Conservation (phyloP, 257 asterid genomes). For the Ajuga chamaepitys region DNA sequence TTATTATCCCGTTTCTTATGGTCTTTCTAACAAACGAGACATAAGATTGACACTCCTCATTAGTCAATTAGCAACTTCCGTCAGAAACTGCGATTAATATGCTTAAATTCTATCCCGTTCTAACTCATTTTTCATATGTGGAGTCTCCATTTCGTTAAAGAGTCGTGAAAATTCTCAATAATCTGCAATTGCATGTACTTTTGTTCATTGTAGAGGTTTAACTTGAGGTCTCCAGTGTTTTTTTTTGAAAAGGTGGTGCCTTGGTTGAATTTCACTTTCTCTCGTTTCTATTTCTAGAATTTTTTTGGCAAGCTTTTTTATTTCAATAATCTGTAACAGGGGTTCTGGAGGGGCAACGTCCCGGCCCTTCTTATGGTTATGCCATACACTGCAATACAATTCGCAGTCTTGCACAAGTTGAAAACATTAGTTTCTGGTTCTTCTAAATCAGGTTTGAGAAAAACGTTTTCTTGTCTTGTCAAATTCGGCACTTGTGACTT, state of each 20-base stretch:
- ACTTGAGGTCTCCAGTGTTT: too few species aligned
- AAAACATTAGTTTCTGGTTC: slow-evolving; percentile 85
- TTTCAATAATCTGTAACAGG: slow-evolving; percentile 27
- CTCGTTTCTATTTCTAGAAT: neutral
- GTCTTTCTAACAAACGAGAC: neutral
- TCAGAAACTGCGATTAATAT: neutral
- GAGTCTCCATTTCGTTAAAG: neutral
- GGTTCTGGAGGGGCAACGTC: slow-evolving; percentile 96
- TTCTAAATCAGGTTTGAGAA: slow-evolving; percentile 64
- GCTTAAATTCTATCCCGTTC: neutral
- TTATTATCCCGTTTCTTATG: too few species aligned
- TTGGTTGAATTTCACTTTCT: neutral
- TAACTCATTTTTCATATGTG: neutral
- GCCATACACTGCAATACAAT: slow-evolving; percentile 98
- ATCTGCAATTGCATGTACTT: too few species aligned
- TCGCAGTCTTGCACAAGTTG: slow-evolving; percentile 66
- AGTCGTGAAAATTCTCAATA: too few species aligned
- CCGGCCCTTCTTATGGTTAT: slow-evolving; percentile 95
- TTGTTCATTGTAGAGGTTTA: neutral
- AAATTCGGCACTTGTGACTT: too few species aligned
- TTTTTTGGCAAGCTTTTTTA: neutral
- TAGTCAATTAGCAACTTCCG: neutral
- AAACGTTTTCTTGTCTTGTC: too few species aligned
- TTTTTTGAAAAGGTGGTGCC: neutral
- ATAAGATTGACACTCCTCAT: neutral